These are phyloP conservation scores for Pleurotus citrinopileatus DNA, from an alignment of 768 basidiomycete species.

Conservation along the genomic window DNA sequence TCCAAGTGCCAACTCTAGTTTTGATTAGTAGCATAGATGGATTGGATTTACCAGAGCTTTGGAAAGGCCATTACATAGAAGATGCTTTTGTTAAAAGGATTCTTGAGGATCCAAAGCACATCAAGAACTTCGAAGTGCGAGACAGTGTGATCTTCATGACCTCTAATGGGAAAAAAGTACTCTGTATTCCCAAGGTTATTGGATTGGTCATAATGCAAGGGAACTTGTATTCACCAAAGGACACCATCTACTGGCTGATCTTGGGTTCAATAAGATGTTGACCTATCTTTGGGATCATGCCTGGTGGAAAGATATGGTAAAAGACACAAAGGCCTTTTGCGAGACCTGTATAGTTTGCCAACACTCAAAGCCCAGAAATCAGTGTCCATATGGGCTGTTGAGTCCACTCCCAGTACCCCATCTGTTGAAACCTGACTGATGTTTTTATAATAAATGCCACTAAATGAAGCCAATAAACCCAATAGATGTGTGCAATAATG, in stretches of 20 bases:
- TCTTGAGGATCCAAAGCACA: conserved; percentile 14
- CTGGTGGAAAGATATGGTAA: conserved; percentile 21
- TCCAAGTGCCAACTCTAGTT: background rate
- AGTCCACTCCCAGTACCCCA: conserved; percentile 19
- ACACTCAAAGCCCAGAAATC: conserved; percentile 13
- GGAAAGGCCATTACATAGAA: conserved; percentile 14
- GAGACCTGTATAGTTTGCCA: conserved; percentile 20
- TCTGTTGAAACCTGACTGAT: conserved; percentile 26
- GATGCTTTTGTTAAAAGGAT: conserved; percentile 21
- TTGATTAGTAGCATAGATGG: background rate
- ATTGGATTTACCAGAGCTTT: conserved; percentile 11
- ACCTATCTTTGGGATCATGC: conserved; percentile 21
- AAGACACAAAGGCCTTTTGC: conserved; percentile 23
- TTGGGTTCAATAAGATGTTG: conserved; percentile 28
- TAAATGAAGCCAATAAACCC: too few relatives aligned
- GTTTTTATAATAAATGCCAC: too few relatives aligned
- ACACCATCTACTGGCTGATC: conserved; percentile 23
- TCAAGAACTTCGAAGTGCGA: conserved; percentile 17
- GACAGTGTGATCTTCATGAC: conserved; percentile 16
- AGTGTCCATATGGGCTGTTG: conserved; percentile 13
- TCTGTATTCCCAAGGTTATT: conserved; percentile 18
- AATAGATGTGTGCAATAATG: too few relatives aligned
- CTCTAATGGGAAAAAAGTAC: background rate
- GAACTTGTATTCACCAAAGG: conserved; percentile 26
- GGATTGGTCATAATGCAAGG: conserved; percentile 9